Conservation (phyloP, 768 basidiomycete species). For the Rhizopogon salebrosus region DNA sequence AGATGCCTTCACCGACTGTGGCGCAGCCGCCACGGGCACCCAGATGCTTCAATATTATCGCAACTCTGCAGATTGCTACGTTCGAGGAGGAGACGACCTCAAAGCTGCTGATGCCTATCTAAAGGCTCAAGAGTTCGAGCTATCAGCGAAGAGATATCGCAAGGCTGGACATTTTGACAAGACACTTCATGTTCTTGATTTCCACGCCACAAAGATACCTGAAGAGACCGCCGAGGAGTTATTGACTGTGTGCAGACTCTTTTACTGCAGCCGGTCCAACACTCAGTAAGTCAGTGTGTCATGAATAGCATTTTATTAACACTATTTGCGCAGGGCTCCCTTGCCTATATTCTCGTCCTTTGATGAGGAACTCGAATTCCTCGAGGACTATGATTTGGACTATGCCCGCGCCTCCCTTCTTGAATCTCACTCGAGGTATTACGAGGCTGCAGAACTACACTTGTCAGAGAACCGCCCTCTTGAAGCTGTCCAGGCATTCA, state of each 20-base stretch:
- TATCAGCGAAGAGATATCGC: slow-evolving; percentile 44
- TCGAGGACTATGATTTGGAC: slow-evolving; percentile 50
- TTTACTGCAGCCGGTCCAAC: slow-evolving; percentile 34
- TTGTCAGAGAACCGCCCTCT: slow-evolving; percentile 39
- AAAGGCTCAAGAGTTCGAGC: slow-evolving; percentile 36
- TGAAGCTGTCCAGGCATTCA: slow-evolving; percentile 43
- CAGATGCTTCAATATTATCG: slow-evolving; percentile 32
- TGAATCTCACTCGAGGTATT: slow-evolving; percentile 32
- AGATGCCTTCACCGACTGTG: slow-evolving; percentile 43
- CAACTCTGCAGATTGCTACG: slow-evolving; percentile 44
- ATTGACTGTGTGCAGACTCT: slow-evolving; percentile 38
- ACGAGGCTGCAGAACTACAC: slow-evolving; percentile 50
- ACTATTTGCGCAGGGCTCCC: slow-evolving; percentile 35
- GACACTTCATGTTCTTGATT: slow-evolving; percentile 41
- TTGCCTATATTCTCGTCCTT: slow-evolving; percentile 42
- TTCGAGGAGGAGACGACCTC: slow-evolving; percentile 31
- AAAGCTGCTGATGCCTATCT: slow-evolving; percentile 43
- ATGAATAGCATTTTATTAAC: neutral
- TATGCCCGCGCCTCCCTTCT: slow-evolving; percentile 42
- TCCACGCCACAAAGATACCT: slow-evolving; percentile 28
- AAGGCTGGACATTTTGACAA: slow-evolving; percentile 47
- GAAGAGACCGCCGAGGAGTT: slow-evolving; percentile 31
- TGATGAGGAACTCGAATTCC: slow-evolving; percentile 52
- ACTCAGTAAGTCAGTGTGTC: slow-evolving; percentile 20
- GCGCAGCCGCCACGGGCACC: slow-evolving; percentile 22